Percentiles rank a stretch among this genome's conserved stretches.
phyloP scores from a whole-genome alignment of 2,329 filamentous ascomycete genomes.

The Aaosphaeria pasadenensis region DNA sequence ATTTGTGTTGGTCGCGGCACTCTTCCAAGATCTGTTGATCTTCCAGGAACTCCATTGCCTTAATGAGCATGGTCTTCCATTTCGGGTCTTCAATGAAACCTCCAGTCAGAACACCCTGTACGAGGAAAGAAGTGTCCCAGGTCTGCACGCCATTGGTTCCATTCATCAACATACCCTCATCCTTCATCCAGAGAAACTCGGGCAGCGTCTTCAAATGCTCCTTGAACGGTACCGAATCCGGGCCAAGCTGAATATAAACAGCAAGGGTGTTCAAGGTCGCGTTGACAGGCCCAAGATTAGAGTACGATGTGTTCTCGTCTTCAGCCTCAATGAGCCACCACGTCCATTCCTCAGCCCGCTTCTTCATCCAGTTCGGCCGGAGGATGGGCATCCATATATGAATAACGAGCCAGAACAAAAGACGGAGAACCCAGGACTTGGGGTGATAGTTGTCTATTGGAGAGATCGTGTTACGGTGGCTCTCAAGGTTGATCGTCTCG shows the following conservation, averaged over 20 bases:
- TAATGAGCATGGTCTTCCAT: constrained; percentile 79
- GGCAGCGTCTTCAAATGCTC: constrained; percentile 77
- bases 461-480: constrained; percentile 79
- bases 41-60: constrained; percentile 82
- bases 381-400: constrained; percentile 79
- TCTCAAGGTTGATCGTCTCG: constrained; percentile 71
- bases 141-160: constrained; percentile 97
- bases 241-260: constrained; percentile 82
- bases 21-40: constrained; percentile 88
- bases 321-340: constrained; percentile 86
- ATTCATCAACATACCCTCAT: constrained; percentile 90
- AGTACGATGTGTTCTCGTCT: constrained; percentile 87
- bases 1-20: constrained; percentile 69
- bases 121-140: constrained; percentile 92
- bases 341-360: constrained; percentile 74
- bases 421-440: constrained; percentile 79
- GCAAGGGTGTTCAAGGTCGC: constrained; percentile 84
- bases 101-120: constrained; percentile 77
- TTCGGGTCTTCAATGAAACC: constrained; percentile 73
- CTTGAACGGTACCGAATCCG: constrained; percentile 66
- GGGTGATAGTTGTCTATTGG: constrained; percentile 86
- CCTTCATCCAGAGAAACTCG: constrained; percentile 88
- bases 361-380: constrained; percentile 62
- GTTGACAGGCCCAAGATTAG: constrained; percentile 84
- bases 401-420: constrained; percentile 73